Evolutionary conservation across 441 rosid species (phyloP).

Genomic region (Hura crepitans): DNA sequence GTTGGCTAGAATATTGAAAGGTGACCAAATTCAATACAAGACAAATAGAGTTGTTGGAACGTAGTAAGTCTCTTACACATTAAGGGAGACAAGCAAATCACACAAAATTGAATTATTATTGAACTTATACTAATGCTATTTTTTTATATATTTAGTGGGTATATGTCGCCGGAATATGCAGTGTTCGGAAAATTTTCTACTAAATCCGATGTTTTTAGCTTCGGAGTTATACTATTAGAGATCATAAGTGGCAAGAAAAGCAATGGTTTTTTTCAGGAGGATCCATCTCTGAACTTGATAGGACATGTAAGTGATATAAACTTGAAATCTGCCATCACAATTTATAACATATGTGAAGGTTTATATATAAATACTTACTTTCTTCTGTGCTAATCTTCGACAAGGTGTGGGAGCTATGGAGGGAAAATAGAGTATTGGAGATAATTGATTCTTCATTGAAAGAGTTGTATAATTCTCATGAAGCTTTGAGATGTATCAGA

Average conservation of each 20-base stretch:
- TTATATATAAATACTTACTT: too few relatives aligned
- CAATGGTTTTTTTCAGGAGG: constrained; percentile 1
- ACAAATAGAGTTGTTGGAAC: constrained; percentile 21
- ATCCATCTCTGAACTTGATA: constrained; percentile 24
- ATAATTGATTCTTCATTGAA: constrained; percentile 6
- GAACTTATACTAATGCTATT: background rate
- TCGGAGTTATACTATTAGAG: constrained; percentile 32
- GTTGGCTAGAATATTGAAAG: constrained; percentile 17
- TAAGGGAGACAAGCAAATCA: too few relatives aligned
- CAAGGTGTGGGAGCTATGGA: constrained; percentile 13
- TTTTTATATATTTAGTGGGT: constrained; percentile 25
- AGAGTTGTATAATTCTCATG: constrained; percentile 5
- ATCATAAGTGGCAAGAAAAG: constrained; percentile 32
- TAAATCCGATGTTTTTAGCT: constrained; percentile 42
- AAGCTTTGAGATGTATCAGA: constrained; percentile 40
- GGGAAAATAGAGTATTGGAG: constrained; percentile 6
- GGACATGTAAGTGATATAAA: constrained; percentile 28
- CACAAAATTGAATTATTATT: too few relatives aligned
- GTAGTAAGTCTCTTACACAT: constrained; percentile 18
- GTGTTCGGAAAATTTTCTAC: constrained; percentile 29
- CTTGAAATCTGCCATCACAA: too few relatives aligned
- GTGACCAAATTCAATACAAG: constrained; percentile 5
- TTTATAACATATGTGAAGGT: too few relatives aligned
- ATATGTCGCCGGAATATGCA: constrained; percentile 46
- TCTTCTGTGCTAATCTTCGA: too few relatives aligned